Evolutionary conservation across 257 asterid species (phyloP).

Genomic region (Solanum neorickii): DNA sequence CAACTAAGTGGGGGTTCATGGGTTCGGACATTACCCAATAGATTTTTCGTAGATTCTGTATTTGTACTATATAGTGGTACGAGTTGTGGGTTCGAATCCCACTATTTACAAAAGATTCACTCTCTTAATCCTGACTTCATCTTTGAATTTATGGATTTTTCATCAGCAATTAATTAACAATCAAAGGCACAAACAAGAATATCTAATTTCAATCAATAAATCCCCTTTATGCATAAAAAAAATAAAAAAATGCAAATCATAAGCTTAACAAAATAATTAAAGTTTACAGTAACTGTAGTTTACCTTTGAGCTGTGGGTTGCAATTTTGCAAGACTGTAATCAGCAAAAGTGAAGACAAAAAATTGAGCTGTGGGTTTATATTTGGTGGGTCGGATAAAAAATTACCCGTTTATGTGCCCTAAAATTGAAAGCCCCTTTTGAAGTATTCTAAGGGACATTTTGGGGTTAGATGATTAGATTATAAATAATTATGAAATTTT

Average conservation of each 20-base stretch:
- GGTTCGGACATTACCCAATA: accelerated
- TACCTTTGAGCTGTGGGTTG: not conserved
- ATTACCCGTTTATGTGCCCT: not conserved
- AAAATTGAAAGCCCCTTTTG: not conserved
- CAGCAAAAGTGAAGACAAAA: not conserved
- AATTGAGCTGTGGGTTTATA: not conserved
- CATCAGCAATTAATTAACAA: not conserved
- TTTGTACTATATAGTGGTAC: no score
- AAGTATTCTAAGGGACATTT: not conserved
- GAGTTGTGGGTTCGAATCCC: no score
- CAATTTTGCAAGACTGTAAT: not conserved
- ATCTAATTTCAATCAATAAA: not conserved
- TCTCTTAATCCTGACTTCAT: no score
- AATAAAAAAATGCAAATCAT: not conserved
- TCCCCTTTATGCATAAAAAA: not conserved
- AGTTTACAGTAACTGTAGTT: not conserved
- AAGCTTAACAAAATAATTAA: not conserved
- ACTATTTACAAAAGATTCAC: no score
- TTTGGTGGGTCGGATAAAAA: not conserved
- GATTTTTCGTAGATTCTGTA: no score
- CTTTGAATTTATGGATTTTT: not conserved
- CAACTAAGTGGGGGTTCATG: not conserved
- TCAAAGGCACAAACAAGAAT: not conserved
- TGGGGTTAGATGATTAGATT: not conserved
- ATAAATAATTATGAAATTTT: no score